Evolutionary conservation across 768 basidiomycete genomes (phyloP).

Genomic region (Lentinula detonsa): DNA sequence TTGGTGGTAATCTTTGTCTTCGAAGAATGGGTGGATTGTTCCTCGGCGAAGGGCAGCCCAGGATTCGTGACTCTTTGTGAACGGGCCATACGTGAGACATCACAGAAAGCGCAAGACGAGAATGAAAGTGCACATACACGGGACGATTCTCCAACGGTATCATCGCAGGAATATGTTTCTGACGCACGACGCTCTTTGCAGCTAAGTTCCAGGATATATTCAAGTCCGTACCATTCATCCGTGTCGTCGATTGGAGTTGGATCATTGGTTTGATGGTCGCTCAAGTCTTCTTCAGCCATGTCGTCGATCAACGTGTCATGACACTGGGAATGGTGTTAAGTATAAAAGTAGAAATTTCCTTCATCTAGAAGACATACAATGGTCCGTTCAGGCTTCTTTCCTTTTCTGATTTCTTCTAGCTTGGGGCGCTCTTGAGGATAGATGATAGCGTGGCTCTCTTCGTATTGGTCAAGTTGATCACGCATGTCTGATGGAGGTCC

Average conservation of each 20-base stretch:
- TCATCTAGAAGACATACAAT: too few relatives aligned
- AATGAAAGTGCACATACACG: conserved; percentile 19
- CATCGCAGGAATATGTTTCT: not conserved
- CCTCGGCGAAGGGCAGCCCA: conserved; percentile 37
- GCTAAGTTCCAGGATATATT: conserved; percentile 37
- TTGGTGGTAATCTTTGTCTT: conserved; percentile 33
- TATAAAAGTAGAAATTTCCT: too few relatives aligned
- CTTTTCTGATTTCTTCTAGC: too few relatives aligned
- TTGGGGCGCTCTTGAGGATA: too few relatives aligned
- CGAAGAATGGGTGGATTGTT: conserved; percentile 28
- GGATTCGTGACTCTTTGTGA: conserved; percentile 33
- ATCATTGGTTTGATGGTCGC: conserved; percentile 6
- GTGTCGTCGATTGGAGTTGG: conserved; percentile 12
- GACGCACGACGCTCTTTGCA: conserved; percentile 20
- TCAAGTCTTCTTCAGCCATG: too few relatives aligned
- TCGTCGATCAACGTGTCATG: too few relatives aligned
- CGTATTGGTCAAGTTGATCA: too few relatives aligned
- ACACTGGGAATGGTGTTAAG: too few relatives aligned
- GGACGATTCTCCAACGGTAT: conserved; percentile 27
- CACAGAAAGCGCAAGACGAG: too few relatives aligned
- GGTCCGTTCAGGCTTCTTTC: too few relatives aligned
- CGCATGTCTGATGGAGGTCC: too few relatives aligned
- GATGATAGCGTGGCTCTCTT: too few relatives aligned
- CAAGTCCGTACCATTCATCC: conserved; percentile 38
- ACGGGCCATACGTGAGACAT: not conserved